A percentile compares a stretch with the other conserved stretches of the same genome.
phyloP scores from a whole-genome alignment of 257 asterid genomes.

The Eustoma russellianum region DNA sequence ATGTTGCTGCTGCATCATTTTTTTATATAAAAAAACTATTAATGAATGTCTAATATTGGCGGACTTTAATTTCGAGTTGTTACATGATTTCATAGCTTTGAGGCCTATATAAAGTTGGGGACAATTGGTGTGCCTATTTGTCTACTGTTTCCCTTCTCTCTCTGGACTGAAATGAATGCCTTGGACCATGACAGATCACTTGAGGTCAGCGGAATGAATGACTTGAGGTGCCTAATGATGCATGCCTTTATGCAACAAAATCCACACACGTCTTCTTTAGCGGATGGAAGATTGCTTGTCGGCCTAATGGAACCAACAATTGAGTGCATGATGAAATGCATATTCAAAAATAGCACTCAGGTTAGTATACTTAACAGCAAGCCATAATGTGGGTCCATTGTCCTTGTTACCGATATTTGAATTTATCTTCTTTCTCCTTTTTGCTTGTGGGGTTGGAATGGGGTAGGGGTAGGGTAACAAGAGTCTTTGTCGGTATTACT shows the following conservation, averaged over 20 bases:
- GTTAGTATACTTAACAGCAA: slow-evolving; percentile 23
- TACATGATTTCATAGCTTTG: too few species aligned
- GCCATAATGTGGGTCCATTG: neutral
- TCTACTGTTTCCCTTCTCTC: neutral
- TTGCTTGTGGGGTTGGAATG: neutral
- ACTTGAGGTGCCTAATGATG: slow-evolving; percentile 45
- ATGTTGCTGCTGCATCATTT: too few species aligned
- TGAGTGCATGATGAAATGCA: slow-evolving; percentile 51
- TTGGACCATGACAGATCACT: slow-evolving; percentile 46
- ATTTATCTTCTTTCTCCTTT: neutral
- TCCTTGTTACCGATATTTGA: slow-evolving; percentile 3
- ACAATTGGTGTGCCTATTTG: neutral
- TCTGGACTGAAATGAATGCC: neutral
- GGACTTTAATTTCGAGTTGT: too few species aligned
- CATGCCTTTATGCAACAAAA: slow-evolving; percentile 29
- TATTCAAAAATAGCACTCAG: slow-evolving; percentile 57
- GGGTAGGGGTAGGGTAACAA: too few species aligned
- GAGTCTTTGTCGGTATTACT: too few species aligned
- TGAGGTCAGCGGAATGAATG: slow-evolving; percentile 58
- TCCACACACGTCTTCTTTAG: slow-evolving; percentile 26
- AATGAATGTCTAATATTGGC: too few species aligned
- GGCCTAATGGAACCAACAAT: slow-evolving; percentile 66
- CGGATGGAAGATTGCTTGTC: slow-evolving; percentile 33
- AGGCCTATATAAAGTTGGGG: too few species aligned
- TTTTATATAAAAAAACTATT: too few species aligned